Base-by-base conservation (phyloP, 306 rosid genomes). In the Prunus padus region DNA sequence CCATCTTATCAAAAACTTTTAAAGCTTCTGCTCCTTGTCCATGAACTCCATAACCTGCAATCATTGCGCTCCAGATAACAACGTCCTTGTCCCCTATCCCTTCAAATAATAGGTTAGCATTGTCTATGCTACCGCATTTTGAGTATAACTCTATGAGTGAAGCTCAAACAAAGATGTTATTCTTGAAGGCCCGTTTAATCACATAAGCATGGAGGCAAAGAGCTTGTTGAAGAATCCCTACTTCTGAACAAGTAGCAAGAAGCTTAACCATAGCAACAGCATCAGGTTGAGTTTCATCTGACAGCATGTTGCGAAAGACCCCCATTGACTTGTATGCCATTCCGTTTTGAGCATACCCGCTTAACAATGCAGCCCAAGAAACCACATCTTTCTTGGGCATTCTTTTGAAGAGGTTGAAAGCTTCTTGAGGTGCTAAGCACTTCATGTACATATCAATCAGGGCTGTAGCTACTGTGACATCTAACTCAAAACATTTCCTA, bases 51-150 rank as follows among this genome's bases (percentile, higher is more conserved):
- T 91, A 85, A 26, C 91, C 96, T 44, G 96, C 91, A 73, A 91
- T 89, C 83, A 93, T 89, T 15, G 96, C 87, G 83, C 88, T 89
- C 97, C 98, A 93, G 8, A 79, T 83, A 65, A 86, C 91, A 77
- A 88, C 92, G 84, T 93, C 96, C 81, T 88, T 89, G 76, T 80
- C 73, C 23, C 31, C 3, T 76, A 86, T 82, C 82, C 67, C 82
- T 66, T 84, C 77, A 69, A 93, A 93, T 74, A 93, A 78, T 80
- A 76, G 70, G 77, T 83, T 15, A 49, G 91, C 91, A 71, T 79
- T 49, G 20, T 80, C 82, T 75, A 88, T 82, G 85, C 84, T 83
- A 63, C 97, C 85, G 50, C 97, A 88, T 75, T 89, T 93, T 69
- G 97, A 89, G 74, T 89, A 91, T 72, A 87, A 55, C 79, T 91